Conservation (phyloP, 2,329 filamentous ascomycete genomes). For the Sporothrix mexicana region DNA sequence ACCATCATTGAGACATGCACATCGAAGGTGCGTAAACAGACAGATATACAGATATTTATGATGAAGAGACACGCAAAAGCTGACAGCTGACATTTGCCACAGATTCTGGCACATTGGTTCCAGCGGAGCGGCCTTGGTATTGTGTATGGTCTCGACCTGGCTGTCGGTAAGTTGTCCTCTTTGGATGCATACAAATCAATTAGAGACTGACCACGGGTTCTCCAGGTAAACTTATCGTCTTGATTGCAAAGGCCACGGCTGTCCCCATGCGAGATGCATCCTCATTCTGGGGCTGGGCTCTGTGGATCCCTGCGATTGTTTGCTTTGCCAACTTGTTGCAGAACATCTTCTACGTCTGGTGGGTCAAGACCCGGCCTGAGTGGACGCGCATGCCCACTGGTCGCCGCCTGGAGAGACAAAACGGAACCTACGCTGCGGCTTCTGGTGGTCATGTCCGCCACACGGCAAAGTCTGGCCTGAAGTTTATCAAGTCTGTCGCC, state of each 20-base stretch:
- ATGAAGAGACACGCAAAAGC: too few relatives aligned
- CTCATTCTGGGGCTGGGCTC: conserved; percentile 42
- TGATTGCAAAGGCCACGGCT: conserved; percentile 41
- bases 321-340: conserved; percentile 34
- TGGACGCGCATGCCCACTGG: conserved; percentile 41
- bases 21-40: conserved; percentile 39
- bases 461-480: background rate
- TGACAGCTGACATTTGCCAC: too few relatives aligned
- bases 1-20: conserved; percentile 42
- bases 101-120: conserved; percentile 43
- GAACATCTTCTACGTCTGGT: conserved; percentile 38
- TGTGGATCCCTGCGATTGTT: conserved; percentile 40
- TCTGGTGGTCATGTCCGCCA: conserved; percentile 9
- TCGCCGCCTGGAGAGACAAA: conserved; percentile 17
- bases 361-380: conserved; percentile 38
- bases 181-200: too few relatives aligned
- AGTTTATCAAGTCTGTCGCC: conserved; percentile 28
- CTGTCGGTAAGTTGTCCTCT: conserved; percentile 34
- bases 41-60: too few relatives aligned
- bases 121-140: conserved; percentile 38
- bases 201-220: too few relatives aligned
- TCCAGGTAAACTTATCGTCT: conserved; percentile 40
- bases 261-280: conserved; percentile 42
- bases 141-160: conserved; percentile 40
- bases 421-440: too few relatives aligned